These are phyloP conservation scores for Starmerella tilneyi DNA, from an alignment of 805 yeast genomes.

Conservation along the genomic window DNA sequence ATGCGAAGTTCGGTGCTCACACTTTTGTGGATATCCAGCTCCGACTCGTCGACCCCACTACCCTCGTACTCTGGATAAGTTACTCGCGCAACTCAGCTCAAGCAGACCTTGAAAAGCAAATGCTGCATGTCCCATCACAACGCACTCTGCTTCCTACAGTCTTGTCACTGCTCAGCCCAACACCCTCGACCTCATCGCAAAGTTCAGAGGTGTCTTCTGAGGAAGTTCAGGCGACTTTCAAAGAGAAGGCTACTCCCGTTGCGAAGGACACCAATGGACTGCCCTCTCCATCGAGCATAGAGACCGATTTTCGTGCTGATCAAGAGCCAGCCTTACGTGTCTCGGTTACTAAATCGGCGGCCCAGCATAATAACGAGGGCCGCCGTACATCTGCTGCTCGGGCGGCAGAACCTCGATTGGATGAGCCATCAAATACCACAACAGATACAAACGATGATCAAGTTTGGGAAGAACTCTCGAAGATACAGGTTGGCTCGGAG, in stretches of 20 bases:
- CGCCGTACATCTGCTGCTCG: no score
- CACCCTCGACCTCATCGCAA: background rate
- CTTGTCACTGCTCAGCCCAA: background rate
- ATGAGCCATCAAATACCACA: no score
- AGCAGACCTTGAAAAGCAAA: background rate
- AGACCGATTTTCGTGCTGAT: no score
- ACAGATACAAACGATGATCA: background rate
- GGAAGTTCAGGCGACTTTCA: no score
- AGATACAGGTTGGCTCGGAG: conserved; percentile 48
- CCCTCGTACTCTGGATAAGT: conserved; percentile 73
- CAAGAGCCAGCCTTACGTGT: no score
- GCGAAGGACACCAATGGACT: no score
- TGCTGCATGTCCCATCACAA: background rate
- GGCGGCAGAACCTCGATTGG: no score
- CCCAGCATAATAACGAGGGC: no score
- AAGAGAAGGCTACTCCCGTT: no score
- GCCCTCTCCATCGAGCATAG: no score
- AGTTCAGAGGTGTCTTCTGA: background rate
- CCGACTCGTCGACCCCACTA: conserved; percentile 51
- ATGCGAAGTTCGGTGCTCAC: conserved; percentile 56
- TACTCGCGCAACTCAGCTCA: conserved; percentile 40
- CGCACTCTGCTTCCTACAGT: conserved; percentile 14
- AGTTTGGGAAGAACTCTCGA: conserved; percentile 7
- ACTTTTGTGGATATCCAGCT: conserved; percentile 67
- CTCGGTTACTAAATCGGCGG: background rate